A percentile compares a stretch with the other conserved stretches of the same genome.
Conservation (phyloP, 75 land plant species). For the Azolla pinnata region DNA sequence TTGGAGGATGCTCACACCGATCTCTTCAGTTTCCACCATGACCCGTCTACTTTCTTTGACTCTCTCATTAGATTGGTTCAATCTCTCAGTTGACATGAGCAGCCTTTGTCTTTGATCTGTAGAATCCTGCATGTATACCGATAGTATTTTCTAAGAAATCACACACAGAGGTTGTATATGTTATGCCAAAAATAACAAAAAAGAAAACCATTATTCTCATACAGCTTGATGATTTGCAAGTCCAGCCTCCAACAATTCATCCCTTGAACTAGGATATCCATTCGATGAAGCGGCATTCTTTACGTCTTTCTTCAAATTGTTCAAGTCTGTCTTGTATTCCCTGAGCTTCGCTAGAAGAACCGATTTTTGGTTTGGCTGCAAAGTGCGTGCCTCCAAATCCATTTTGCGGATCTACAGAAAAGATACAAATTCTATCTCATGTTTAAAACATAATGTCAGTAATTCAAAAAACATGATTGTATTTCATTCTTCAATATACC, state of each 20-base stretch:
- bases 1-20: constrained; percentile 53
- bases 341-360: constrained; percentile 25
- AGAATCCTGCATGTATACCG: constrained; percentile 7
- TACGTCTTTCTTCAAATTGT: constrained; percentile 23
- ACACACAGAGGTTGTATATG: too few relatives aligned
- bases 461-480: neutral
- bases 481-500: constrained; percentile 9
- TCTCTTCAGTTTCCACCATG: constrained; percentile 52
- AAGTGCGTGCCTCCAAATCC: constrained; percentile 34
- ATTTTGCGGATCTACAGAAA: constrained; percentile 24
- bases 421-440: neutral
- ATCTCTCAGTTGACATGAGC: constrained; percentile 40
- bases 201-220: neutral
- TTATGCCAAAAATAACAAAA: too few relatives aligned
- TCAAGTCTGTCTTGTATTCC: constrained; percentile 33
- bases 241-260: constrained; percentile 28
- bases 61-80: constrained; percentile 39
- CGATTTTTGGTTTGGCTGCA: constrained; percentile 23
- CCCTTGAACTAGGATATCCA: constrained; percentile 15
- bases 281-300: constrained; percentile 20
- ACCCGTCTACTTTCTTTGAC: constrained; percentile 42
- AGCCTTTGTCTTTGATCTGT: constrained; percentile 47
- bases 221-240: constrained; percentile 18
- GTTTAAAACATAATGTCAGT: neutral
- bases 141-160: too few relatives aligned